Percentiles rank a stretch among this genome's conserved stretches.
These are phyloP conservation scores for Heterobasidion irregulare DNA, from an alignment of 1,284 basidiomycete species.

Conservation along the genomic window DNA sequence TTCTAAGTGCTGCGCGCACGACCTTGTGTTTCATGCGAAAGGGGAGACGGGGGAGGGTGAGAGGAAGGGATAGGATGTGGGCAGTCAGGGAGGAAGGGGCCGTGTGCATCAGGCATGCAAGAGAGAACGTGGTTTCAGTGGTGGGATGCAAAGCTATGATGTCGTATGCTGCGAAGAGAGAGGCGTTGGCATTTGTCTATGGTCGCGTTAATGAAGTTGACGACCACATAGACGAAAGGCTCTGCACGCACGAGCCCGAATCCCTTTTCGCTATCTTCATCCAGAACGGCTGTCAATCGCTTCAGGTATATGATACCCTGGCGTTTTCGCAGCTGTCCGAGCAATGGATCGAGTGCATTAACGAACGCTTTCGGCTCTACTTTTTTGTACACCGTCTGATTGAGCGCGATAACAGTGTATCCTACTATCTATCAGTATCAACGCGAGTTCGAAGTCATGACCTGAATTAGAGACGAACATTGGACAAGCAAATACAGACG, in stretches of 20 bases:
- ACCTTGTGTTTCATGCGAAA: slow-evolving; percentile 80
- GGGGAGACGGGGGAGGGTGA: slow-evolving; percentile 71
- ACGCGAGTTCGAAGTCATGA: slow-evolving; percentile 8
- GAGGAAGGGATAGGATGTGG: slow-evolving; percentile 76
- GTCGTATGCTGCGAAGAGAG: slow-evolving; percentile 60
- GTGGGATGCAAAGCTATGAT: slow-evolving; percentile 69
- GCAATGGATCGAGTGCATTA: slow-evolving; percentile 48
- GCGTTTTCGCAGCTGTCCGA: slow-evolving; percentile 43
- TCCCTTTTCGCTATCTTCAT: slow-evolving; percentile 75
- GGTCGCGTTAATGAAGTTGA: neutral
- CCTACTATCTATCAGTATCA: slow-evolving; percentile 44
- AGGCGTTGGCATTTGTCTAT: slow-evolving; percentile 54
- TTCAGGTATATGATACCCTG: slow-evolving; percentile 56
- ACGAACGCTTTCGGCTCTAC: slow-evolving; percentile 62
- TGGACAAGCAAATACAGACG: slow-evolving; percentile 36
- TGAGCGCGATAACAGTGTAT: slow-evolving; percentile 69
- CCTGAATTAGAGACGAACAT: slow-evolving; percentile 23
- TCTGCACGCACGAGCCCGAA: slow-evolving; percentile 57
- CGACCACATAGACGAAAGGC: neutral
- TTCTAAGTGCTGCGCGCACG: slow-evolving; percentile 72
- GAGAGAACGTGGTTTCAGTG: slow-evolving; percentile 62
- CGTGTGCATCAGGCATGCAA: slow-evolving; percentile 77
- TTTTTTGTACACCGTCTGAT: slow-evolving; percentile 57
- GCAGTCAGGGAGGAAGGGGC: slow-evolving; percentile 71
- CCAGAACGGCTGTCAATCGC: slow-evolving; percentile 62